phyloP scores from a whole-genome alignment of 2,329 filamentous ascomycete genomes.

The Penicillium olsonii region DNA sequence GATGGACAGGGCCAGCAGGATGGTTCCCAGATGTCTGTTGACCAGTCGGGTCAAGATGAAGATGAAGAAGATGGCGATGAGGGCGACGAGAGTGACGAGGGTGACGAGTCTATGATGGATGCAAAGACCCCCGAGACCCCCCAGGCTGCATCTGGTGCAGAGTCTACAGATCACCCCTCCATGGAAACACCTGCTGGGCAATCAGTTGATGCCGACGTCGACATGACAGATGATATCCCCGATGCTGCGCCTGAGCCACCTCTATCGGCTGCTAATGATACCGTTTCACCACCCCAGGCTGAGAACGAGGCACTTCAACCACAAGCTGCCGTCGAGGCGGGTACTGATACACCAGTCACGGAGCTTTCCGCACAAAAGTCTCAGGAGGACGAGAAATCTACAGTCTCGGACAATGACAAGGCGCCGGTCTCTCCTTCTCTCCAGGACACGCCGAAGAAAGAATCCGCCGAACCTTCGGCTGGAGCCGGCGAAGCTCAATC shows the following conservation, averaged over 20 bases:
- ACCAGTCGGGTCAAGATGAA: slow-evolving; percentile 47
- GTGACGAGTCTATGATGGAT: slow-evolving; percentile 50
- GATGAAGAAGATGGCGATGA: slow-evolving; percentile 54
- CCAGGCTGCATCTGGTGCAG: slow-evolving; percentile 31
- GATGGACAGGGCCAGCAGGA: slow-evolving; percentile 51
- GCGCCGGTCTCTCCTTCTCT: not conserved
- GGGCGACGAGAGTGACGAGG: slow-evolving; percentile 52
- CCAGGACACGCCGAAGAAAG: not conserved
- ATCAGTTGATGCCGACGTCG: slow-evolving; percentile 21
- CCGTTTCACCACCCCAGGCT: not conserved
- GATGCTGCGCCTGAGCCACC: slow-evolving; percentile 12
- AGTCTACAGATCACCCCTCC: slow-evolving; percentile 19
- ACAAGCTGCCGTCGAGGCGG: not conserved
- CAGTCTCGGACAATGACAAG: not conserved
- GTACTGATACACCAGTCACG: slow-evolving; percentile 21
- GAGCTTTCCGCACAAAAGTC: slow-evolving; percentile 8
- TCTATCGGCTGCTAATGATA: not conserved
- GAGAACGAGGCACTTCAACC: slow-evolving; percentile 3
- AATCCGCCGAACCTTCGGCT: not conserved
- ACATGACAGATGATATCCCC: slow-evolving; percentile 20
- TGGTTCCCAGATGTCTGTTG: slow-evolving; percentile 37
- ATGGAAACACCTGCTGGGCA: slow-evolving; percentile 16
- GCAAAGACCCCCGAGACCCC: slow-evolving; percentile 47
- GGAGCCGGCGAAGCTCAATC: slow-evolving; percentile 4
- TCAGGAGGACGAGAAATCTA: slow-evolving; percentile 2